Evolutionary conservation across 164 flowering plant genomes (phyloP).

Genomic region (Houttuynia cordata): DNA sequence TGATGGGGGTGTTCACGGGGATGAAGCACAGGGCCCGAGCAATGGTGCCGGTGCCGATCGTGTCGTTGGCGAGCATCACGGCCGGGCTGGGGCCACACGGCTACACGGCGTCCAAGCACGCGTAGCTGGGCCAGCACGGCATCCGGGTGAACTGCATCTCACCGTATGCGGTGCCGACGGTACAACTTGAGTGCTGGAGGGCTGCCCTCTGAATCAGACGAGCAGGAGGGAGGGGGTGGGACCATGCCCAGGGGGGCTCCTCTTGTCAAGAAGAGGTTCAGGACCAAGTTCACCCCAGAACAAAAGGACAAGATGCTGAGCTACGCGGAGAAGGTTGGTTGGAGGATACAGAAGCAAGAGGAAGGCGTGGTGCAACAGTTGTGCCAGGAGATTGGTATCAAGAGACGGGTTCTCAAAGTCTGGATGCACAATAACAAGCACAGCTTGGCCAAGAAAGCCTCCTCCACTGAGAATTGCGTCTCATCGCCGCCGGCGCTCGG

Average conservation of each 20-base stretch:
- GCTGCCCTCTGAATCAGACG: slow-evolving; percentile 49
- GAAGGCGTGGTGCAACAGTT: slow-evolving; percentile 69
- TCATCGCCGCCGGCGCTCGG: too few species aligned
- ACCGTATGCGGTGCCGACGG: slow-evolving; percentile 64
- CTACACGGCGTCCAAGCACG: slow-evolving; percentile 77
- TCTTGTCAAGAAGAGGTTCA: slow-evolving; percentile 53
- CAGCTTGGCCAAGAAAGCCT: slow-evolving; percentile 50
- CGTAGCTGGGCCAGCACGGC: slow-evolving; percentile 71
- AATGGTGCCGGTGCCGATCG: slow-evolving; percentile 40
- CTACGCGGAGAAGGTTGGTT: slow-evolving; percentile 80
- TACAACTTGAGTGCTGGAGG: slow-evolving; percentile 28
- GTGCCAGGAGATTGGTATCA: slow-evolving; percentile 81
- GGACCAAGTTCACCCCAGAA: slow-evolving; percentile 74
- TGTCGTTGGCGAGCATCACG: slow-evolving; percentile 47
- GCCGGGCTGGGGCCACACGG: slow-evolving; percentile 77
- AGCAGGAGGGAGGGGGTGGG: slow-evolving; percentile 29
- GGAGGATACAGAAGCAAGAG: slow-evolving; percentile 89
- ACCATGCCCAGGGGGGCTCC: slow-evolving; percentile 17
- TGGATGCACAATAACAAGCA: slow-evolving; percentile 99
- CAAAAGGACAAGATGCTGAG: slow-evolving; percentile 83
- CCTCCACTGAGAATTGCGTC: slow-evolving; percentile 5
- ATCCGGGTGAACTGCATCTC: slow-evolving; percentile 88
- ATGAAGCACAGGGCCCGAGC: slow-evolving; percentile 88
- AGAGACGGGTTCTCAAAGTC: slow-evolving; percentile 81
- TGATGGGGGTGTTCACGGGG: slow-evolving; percentile 56